phyloP scores from a whole-genome alignment of 768 basidiomycete species.

The Heimioporus sp. region DNA sequence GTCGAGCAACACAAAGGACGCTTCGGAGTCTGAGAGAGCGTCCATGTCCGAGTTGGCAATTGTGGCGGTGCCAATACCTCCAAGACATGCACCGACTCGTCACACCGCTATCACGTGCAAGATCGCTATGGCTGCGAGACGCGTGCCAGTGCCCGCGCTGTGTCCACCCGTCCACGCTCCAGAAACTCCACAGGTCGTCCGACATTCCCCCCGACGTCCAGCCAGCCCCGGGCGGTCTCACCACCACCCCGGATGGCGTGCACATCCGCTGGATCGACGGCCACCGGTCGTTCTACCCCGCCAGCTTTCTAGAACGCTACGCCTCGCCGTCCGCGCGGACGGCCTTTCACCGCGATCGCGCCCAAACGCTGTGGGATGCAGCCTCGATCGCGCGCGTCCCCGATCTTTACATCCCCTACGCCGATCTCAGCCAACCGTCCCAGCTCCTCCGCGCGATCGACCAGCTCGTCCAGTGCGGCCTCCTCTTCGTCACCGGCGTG shows the following conservation, averaged over 20 bases:
- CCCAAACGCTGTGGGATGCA: constrained; percentile 44
- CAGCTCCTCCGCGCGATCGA: constrained; percentile 59
- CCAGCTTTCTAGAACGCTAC: constrained; percentile 49
- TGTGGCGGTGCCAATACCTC: too few relatives aligned
- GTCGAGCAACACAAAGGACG: constrained; percentile 49
- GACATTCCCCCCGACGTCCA: constrained; percentile 55
- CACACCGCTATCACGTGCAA: too few relatives aligned
- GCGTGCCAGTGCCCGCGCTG: constrained; percentile 73
- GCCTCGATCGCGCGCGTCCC: constrained; percentile 33
- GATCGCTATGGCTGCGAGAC: constrained; percentile 73
- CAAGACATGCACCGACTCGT: too few relatives aligned
- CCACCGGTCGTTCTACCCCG: constrained; percentile 54
- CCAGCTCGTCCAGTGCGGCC: constrained; percentile 69
- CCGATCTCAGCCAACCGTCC: constrained; percentile 40
- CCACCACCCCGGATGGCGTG: constrained; percentile 43
- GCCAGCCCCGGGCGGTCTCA: constrained; percentile 43
- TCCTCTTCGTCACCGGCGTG: constrained; percentile 72
- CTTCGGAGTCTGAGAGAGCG: constrained; percentile 36
- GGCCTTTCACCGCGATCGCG: constrained; percentile 45
- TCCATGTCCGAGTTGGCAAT: constrained; percentile 16
- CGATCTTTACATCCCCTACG: constrained; percentile 57
- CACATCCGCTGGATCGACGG: constrained; percentile 56
- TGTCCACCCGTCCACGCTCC: constrained; percentile 73
- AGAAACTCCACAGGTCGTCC: constrained; percentile 72
- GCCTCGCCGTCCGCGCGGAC: constrained; percentile 35